phyloP scores from a whole-genome alignment of 768 basidiomycete species.

The Hygrophoropsis aurantiaca region DNA sequence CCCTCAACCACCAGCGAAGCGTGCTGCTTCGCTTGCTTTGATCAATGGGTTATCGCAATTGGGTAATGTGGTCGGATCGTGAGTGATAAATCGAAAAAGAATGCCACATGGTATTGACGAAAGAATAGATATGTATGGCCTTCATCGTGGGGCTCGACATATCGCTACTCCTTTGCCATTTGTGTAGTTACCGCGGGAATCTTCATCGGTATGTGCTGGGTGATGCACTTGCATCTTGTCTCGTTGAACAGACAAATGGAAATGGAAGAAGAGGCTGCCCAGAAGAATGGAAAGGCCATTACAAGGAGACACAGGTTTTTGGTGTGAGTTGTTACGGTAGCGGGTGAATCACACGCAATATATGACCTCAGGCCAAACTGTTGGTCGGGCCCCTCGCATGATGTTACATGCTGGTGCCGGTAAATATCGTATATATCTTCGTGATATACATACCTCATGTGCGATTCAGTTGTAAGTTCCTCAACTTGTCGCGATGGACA shows the following conservation, averaged over 20 bases:
- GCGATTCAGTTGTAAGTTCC: no score
- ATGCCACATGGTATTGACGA: no score
- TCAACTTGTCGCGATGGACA: no score
- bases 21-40: slow-evolving; percentile 81
- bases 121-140: slow-evolving; percentile 58
- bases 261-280: slow-evolving; percentile 26
- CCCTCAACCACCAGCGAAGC: slow-evolving; percentile 79
- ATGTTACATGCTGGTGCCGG: no score
- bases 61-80: slow-evolving; percentile 85
- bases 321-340: no score
- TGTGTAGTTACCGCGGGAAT: slow-evolving; percentile 57
- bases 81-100: slow-evolving; percentile 41
- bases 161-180: slow-evolving; percentile 65
- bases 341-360: no score
- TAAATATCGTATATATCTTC: no score
- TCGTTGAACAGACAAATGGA: slow-evolving; percentile 34
- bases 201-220: slow-evolving; percentile 45
- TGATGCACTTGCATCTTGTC: slow-evolving; percentile 41
- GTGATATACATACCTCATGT: no score
- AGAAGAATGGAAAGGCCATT: no score
- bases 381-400: no score
- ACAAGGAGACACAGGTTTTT: no score
- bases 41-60: slow-evolving; percentile 81
- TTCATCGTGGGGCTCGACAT: slow-evolving; percentile 60
- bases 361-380: no score